A percentile compares a stretch with the other conserved stretches of the same genome.
These are phyloP conservation scores for Aquilaria yunnanensis DNA, from an alignment of 345 rosid species.

Conservation along the genomic window DNA sequence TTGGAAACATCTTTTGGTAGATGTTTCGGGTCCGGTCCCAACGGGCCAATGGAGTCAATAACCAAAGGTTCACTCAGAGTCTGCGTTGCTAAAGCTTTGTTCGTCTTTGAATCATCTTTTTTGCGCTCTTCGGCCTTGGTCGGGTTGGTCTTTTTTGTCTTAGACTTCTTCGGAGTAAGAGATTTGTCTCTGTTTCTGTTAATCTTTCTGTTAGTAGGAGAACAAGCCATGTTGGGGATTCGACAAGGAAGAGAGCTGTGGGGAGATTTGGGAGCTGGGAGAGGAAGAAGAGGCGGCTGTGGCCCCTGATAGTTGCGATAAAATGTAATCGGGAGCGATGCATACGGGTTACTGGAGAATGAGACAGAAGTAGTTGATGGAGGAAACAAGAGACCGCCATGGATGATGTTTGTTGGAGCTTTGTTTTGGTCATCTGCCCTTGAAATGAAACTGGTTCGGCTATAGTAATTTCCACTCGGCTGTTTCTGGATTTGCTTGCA, in stretches of 20 bases:
- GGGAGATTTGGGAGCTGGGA: constrained; percentile 28
- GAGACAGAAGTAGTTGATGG: constrained; percentile 17
- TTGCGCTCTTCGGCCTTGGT: constrained; percentile 2
- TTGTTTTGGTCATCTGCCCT: constrained; percentile 31
- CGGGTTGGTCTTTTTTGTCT: constrained; percentile 12
- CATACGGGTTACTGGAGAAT: neutral
- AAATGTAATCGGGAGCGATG: constrained; percentile 3
- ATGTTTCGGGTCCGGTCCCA: constrained; percentile 42
- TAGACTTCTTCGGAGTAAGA: constrained; percentile 34
- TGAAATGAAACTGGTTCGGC: constrained; percentile 22
- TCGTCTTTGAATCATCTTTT: constrained; percentile 6
- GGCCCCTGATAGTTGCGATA: constrained; percentile 8
- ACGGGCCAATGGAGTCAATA: constrained; percentile 13
- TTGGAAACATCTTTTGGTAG: constrained; percentile 34
- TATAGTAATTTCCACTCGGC: constrained; percentile 20
- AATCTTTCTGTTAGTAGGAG: constrained; percentile 13
- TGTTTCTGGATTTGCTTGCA: constrained; percentile 30
- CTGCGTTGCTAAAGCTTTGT: neutral
- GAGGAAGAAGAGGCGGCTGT: constrained; percentile 62
- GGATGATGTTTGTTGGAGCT: constrained; percentile 20
- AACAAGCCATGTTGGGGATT: constrained; percentile 17
- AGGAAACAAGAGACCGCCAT: constrained; percentile 26
- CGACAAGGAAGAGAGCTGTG: constrained; percentile 35
- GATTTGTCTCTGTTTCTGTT: constrained; percentile 26
- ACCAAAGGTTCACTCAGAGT: neutral